Percentiles rank a stretch among this genome's conserved stretches.
Conservation (phyloP, 345 rosid species). For the Triadica sebifera region DNA sequence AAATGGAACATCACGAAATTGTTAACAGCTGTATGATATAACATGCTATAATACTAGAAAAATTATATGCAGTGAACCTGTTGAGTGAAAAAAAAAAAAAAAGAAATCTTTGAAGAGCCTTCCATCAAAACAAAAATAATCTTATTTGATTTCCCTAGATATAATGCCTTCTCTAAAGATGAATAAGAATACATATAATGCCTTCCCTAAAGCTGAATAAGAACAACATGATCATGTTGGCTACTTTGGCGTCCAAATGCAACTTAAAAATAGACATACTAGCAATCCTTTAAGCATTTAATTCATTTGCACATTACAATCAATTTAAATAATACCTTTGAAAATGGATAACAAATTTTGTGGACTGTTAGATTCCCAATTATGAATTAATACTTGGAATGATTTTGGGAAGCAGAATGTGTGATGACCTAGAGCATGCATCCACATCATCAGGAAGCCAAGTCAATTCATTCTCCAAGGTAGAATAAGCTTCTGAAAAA, state of each 20-base stretch:
- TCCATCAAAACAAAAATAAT: background rate
- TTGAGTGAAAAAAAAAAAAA: no score
- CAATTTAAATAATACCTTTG: conserved; percentile 17
- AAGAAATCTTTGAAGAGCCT: background rate
- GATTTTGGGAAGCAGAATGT: conserved; percentile 68
- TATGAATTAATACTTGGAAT: conserved; percentile 57
- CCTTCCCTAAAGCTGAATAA: background rate
- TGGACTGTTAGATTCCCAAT: conserved; percentile 16
- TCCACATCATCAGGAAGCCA: conserved; percentile 45
- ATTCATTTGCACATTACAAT: background rate
- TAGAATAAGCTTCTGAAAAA: conserved; percentile 86
- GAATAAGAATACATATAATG: background rate
- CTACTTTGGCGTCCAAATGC: background rate
- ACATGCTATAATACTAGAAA: background rate
- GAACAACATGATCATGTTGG: background rate
- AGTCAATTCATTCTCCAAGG: conserved; percentile 71
- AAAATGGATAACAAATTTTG: background rate
- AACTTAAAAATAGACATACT: background rate
- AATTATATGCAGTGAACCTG: background rate
- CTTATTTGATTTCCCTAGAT: background rate
- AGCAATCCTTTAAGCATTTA: background rate
- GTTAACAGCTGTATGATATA: no score
- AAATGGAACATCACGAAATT: no score
- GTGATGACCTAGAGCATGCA: conserved; percentile 38
- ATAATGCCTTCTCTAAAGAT: background rate